Conservation (phyloP, 371 early-diverging fungal species). For the Mucor saturninus region DNA sequence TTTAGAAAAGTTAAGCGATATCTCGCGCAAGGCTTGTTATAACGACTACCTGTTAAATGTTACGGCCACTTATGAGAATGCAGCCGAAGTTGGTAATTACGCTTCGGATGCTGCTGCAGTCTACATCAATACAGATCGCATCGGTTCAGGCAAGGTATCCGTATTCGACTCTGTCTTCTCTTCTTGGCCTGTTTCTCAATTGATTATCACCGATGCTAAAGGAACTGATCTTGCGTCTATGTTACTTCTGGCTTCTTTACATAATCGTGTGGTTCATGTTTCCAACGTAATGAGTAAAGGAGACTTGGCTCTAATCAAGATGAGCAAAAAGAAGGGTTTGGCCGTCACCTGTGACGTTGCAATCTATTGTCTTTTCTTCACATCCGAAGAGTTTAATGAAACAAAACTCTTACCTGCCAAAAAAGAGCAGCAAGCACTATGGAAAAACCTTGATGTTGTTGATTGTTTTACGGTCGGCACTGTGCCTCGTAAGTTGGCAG, state of each 20-base stretch:
- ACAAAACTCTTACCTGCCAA: conserved; percentile 55
- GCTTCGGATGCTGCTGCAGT: conserved; percentile 59
- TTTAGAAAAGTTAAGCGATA: conserved; percentile 58
- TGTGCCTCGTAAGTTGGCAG: conserved; percentile 65
- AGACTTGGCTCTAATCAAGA: conserved; percentile 82
- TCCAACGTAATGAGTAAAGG: conserved; percentile 79
- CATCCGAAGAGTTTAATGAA: conserved; percentile 49
- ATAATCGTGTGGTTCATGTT: conserved; percentile 85
- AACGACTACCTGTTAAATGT: conserved; percentile 81
- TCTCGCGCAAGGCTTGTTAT: conserved; percentile 62
- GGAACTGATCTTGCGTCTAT: conserved; percentile 90
- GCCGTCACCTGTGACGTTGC: conserved; percentile 91
- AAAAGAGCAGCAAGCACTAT: conserved; percentile 71
- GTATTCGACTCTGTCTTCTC: conserved; percentile 69
- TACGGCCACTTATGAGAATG: conserved; percentile 71
- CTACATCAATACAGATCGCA: conserved; percentile 62
- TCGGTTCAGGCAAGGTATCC: conserved; percentile 56
- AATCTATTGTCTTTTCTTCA: conserved; percentile 82
- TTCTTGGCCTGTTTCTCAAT: conserved; percentile 74
- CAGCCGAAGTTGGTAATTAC: conserved; percentile 35
- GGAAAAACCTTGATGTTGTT: conserved; percentile 79
- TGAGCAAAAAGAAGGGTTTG: conserved; percentile 91
- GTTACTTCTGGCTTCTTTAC: conserved; percentile 83
- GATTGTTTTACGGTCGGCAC: conserved; percentile 93
- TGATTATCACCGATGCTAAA: conserved; percentile 83